Conservation (phyloP, 2,329 filamentous ascomycete species). For the Diaporthe citrichinensis region DNA sequence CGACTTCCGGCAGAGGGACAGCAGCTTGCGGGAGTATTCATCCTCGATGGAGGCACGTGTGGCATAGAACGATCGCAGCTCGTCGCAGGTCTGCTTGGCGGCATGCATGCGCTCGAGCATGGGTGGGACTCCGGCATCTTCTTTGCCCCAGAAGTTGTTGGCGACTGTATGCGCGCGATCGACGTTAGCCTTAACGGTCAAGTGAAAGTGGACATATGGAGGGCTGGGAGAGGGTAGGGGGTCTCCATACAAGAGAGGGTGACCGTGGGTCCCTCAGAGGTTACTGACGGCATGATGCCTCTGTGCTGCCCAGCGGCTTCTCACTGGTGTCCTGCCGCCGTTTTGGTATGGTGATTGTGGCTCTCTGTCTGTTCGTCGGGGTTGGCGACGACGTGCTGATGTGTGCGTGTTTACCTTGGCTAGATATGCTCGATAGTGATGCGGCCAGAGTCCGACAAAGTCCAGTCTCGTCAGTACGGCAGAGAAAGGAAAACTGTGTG, state of each 20-base stretch:
- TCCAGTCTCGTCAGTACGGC: conserved; percentile 27
- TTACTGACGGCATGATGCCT: conserved; percentile 41
- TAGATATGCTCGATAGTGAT: conserved; percentile 19
- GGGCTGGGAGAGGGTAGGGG: conserved; percentile 22
- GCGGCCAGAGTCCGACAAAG: not conserved
- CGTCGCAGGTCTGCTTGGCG: conserved; percentile 95
- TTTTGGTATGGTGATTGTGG: not conserved
- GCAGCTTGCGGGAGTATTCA: conserved; percentile 91
- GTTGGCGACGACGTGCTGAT: not conserved
- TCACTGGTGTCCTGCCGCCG: conserved; percentile 5
- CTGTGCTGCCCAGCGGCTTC: conserved; percentile 17
- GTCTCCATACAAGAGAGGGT: conserved; percentile 41
- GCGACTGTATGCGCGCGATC: conserved; percentile 75
- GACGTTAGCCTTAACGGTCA: conserved; percentile 33
- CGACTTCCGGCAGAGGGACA: conserved; percentile 88
- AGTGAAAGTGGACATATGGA: conserved; percentile 22
- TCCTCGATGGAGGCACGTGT: conserved; percentile 95
- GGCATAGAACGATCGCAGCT: conserved; percentile 91
- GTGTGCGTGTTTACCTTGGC: not conserved
- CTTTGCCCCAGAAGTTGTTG: conserved; percentile 99
- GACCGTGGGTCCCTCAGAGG: conserved; percentile 42
- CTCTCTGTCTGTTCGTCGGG: not conserved
- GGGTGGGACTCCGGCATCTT: conserved; percentile 94
- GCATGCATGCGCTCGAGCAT: conserved; percentile 94
- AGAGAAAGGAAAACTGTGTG: conserved; percentile 25